Evolutionary conservation across 1,284 basidiomycete species (phyloP).

Genomic region (Omphalotus olearius): DNA sequence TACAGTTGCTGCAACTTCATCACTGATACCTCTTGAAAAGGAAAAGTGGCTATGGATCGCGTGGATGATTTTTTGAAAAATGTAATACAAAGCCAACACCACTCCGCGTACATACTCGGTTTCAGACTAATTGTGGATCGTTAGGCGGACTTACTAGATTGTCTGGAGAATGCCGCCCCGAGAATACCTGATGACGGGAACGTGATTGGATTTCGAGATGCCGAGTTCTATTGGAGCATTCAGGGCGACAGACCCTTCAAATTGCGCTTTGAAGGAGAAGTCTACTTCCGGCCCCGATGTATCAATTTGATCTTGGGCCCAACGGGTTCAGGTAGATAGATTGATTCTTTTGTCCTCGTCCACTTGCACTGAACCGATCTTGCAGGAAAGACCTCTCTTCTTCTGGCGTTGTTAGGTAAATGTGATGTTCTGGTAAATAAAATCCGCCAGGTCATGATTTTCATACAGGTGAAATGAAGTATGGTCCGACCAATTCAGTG

Average conservation of each 20-base stretch:
- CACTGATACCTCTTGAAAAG: constrained; percentile 16
- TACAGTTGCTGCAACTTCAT: constrained; percentile 20
- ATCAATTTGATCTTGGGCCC: constrained; percentile 20
- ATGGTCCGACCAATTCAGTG: constrained; percentile 42
- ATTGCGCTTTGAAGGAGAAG: constrained; percentile 17
- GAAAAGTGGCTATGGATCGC: constrained; percentile 45
- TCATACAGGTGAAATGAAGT: constrained; percentile 53
- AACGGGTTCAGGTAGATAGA: constrained; percentile 22
- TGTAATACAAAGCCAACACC: constrained; percentile 7
- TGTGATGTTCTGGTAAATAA: not conserved
- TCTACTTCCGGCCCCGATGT: constrained; percentile 16
- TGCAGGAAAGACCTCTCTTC: constrained; percentile 40
- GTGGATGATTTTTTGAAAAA: constrained; percentile 41
- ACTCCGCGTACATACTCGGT: not conserved
- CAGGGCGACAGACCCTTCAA: constrained; percentile 18
- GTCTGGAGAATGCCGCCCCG: constrained; percentile 28
- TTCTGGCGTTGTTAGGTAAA: constrained; percentile 46
- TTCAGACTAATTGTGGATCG: not conserved
- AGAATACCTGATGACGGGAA: constrained; percentile 19
- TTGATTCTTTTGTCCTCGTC: not conserved
- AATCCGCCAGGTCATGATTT: not conserved
- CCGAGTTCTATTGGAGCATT: constrained; percentile 40
- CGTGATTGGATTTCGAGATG: constrained; percentile 35
- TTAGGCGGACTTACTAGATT: constrained; percentile 47
- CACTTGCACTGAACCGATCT: not conserved